These are phyloP conservation scores for Thraustotheca clavata DNA, from an alignment of 352 stramenopile species.

Conservation along the genomic window DNA sequence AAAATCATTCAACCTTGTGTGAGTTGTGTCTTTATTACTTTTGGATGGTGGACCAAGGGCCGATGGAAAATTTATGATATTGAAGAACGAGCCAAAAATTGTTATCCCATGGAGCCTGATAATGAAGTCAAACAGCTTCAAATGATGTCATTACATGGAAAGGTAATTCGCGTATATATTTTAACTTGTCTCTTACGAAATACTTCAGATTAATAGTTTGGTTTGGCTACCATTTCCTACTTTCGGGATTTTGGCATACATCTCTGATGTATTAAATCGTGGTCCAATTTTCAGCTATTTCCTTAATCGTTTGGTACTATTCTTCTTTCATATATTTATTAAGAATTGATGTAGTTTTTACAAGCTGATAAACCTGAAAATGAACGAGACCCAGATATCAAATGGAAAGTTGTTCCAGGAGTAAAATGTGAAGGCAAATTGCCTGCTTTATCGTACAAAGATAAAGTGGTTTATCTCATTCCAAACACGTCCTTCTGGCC, in stretches of 20 bases:
- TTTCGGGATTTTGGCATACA: constrained; percentile 38
- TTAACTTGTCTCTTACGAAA: background rate
- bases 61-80: constrained; percentile 51
- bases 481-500: constrained; percentile 37
- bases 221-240: constrained; percentile 53
- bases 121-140: constrained; percentile 53
- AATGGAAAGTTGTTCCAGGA: constrained; percentile 35
- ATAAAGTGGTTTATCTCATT: constrained; percentile 42
- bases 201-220: constrained; percentile 34
- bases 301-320: constrained; percentile 28
- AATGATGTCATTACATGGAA: constrained; percentile 59
- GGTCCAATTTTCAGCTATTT: constrained; percentile 53
- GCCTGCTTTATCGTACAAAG: constrained; percentile 23
- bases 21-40: constrained; percentile 37
- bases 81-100: constrained; percentile 45
- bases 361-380: constrained; percentile 49
- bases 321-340: background rate
- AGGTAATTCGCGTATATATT: constrained; percentile 15
- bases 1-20: constrained; percentile 45
- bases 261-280: constrained; percentile 46
- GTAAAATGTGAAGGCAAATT: background rate
- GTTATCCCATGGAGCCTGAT: constrained; percentile 48
- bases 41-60: constrained; percentile 37
- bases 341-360: constrained; percentile 29
- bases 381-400: constrained; percentile 38